These are phyloP conservation scores for Geotrichum fermentans DNA, from an alignment of 1,139 yeast genomes.

Conservation along the genomic window DNA sequence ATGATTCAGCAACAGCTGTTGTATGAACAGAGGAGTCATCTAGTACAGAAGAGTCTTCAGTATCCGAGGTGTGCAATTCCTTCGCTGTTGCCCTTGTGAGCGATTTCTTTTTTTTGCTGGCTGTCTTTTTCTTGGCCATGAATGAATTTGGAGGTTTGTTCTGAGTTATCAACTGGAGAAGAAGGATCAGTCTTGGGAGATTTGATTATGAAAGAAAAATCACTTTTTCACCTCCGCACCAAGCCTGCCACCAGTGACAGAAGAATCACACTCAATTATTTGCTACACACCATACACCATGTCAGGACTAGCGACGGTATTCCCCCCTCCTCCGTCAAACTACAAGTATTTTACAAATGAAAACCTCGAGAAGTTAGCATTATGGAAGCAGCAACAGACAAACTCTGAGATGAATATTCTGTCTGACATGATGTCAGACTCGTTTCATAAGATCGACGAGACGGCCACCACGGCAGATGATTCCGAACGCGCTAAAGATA, in stretches of 20 bases:
- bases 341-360: slow-evolving; percentile 62
- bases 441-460: slow-evolving; percentile 10
- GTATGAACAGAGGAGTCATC: too few species aligned
- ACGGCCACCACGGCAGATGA: background rate
- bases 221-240: background rate
- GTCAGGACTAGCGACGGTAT: slow-evolving; percentile 52
- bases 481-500: background rate
- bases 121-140: slow-evolving; percentile 16
- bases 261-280: too few species aligned
- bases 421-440: slow-evolving; percentile 10
- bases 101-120: slow-evolving; percentile 13
- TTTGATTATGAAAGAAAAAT: background rate
- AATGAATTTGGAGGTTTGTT: background rate
- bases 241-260: too few species aligned
- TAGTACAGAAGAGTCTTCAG: too few species aligned
- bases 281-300: slow-evolving; percentile 18
- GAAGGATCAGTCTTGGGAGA: too few species aligned
- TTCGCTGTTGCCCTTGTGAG: background rate
- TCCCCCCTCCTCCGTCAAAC: slow-evolving; percentile 84
- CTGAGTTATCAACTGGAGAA: too few species aligned
- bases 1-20: too few species aligned
- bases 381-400: slow-evolving; percentile 24
- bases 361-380: slow-evolving; percentile 44
- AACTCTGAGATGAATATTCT: slow-evolving; percentile 6
- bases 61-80: too few species aligned